Evolutionary conservation across 345 rosid species (phyloP).

Genomic region (Populus nigra): DNA sequence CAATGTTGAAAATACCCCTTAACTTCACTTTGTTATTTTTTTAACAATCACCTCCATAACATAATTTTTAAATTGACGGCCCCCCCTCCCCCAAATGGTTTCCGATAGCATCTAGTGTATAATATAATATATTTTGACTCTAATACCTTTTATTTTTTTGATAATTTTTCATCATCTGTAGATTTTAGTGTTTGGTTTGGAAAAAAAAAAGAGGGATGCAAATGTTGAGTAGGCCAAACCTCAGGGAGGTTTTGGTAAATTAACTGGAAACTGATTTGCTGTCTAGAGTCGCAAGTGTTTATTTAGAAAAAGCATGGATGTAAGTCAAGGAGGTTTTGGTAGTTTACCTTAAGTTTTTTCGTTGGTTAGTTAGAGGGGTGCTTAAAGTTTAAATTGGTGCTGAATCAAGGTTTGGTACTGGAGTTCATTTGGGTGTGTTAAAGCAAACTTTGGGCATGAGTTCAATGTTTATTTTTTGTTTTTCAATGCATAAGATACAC

Average conservation of each 20-base stretch:
- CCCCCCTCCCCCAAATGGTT: not conserved
- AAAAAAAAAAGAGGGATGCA: not conserved
- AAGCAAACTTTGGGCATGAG: not conserved
- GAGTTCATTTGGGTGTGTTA: not conserved
- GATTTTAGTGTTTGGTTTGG: not conserved
- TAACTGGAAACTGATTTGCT: not conserved
- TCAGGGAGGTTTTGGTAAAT: not conserved
- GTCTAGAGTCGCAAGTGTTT: too few species aligned
- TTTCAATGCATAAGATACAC: not conserved
- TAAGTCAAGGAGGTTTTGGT: too few species aligned
- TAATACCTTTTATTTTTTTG: not conserved
- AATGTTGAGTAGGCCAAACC: not conserved
- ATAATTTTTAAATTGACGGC: not conserved
- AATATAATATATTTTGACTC: not conserved
- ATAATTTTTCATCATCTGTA: not conserved
- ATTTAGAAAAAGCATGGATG: too few species aligned
- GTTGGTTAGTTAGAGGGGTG: not conserved
- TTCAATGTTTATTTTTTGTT: not conserved
- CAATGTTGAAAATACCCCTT: not conserved
- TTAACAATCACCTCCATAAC: not conserved
- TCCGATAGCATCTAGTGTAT: not conserved
- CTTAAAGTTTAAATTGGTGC: not conserved
- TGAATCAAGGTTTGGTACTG: not conserved
- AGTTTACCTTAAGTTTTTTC: not conserved
- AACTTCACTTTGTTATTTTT: not conserved